phyloP scores from a whole-genome alignment of 2,329 filamentous ascomycete genomes.

The Orbilia oligospora region DNA sequence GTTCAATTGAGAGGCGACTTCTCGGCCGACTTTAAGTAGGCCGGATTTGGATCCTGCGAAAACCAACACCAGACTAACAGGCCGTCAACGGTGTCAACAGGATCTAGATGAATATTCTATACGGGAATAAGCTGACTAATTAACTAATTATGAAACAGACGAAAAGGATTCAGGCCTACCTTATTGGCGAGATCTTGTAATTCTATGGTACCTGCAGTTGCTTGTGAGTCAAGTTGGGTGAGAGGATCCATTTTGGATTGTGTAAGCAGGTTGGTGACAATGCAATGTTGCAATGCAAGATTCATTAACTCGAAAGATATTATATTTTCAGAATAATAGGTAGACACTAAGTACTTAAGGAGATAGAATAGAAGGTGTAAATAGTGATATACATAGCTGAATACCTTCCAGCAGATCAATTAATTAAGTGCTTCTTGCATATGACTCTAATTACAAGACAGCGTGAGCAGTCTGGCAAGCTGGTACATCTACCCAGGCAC shows the following conservation, averaged over 20 bases:
- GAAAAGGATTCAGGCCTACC: background rate
- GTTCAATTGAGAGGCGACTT: conserved; percentile 4
- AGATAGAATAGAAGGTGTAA: too few species aligned
- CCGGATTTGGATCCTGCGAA: conserved; percentile 44
- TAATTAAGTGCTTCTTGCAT: too few species aligned
- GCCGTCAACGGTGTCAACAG: too few species aligned
- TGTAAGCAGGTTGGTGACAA: conserved; percentile 1
- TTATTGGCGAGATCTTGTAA: conserved; percentile 14
- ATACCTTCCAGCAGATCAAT: too few species aligned
- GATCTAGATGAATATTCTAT: conserved; percentile 21
- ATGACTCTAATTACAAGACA: too few species aligned
- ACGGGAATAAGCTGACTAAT: conserved; percentile 20
- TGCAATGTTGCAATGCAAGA: too few species aligned
- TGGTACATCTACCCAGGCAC: too few species aligned
- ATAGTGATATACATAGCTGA: too few species aligned
- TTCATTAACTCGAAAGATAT: too few species aligned
- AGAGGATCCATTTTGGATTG: conserved; percentile 20
- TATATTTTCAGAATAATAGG: too few species aligned
- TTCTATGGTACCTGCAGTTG: conserved; percentile 1
- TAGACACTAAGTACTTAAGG: too few species aligned
- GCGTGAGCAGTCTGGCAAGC: too few species aligned
- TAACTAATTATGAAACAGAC: conserved; percentile 25
- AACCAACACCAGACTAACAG: conserved; percentile 10
- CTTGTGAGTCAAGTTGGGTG: conserved; percentile 10
- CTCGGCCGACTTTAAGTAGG: conserved; percentile 52